Base-by-base conservation (phyloP, 2,329 filamentous ascomycete genomes). In the Tolypocladium ophioglossoides region DNA sequence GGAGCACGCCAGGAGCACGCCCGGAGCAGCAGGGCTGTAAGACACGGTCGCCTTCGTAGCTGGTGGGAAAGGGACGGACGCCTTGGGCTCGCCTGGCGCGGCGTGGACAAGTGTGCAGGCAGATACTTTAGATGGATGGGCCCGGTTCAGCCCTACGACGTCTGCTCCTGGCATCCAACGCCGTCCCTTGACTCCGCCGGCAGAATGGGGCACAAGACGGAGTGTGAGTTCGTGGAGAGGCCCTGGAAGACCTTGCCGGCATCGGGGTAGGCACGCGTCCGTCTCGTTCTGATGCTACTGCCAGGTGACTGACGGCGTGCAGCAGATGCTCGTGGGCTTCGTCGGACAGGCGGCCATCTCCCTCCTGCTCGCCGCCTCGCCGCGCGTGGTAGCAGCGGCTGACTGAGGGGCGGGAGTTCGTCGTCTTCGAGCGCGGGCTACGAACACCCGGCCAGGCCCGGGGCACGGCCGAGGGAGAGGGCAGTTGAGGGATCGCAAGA, bases 261-360 rank as follows among this genome's bases (percentile, higher is more conserved):
- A 64, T 64, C 37, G 66, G 66, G 51, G 65, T 68, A 55, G 56
- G 64, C 56, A 44, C 24, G 11, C 47, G n/a, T n/a, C n/a, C n/a
- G n/a, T n/a, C n/a, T n/a, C n/a, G n/a, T n/a, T n/a, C n/a, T n/a
- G n/a, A n/a, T n/a, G n/a, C n/a, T n/a, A n/a, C n/a, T n/a, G n/a
- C n/a, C 27, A 27, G 40, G 24, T 20, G 22, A 35, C 35, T 39
- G 18, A 46, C 44, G 9, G 44, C 41, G 27, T 4, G 24, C 12
- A 1, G 11, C 53, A 69, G 66, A 62, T 68, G 50, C 54, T 69
- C n/a, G 55, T 67, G 18, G 64, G 66, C 32, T 67, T 69, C 56
- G 61, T 59, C 44, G 66, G 62, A 12, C 66, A 68, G 52, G 66
- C 55, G 6, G 6, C 41, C 8, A 46, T 58, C 41, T 56, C 56